These are phyloP conservation scores for Scenedesmus sp. DNA, from an alignment of 163 green algal species.

Conservation along the genomic window DNA sequence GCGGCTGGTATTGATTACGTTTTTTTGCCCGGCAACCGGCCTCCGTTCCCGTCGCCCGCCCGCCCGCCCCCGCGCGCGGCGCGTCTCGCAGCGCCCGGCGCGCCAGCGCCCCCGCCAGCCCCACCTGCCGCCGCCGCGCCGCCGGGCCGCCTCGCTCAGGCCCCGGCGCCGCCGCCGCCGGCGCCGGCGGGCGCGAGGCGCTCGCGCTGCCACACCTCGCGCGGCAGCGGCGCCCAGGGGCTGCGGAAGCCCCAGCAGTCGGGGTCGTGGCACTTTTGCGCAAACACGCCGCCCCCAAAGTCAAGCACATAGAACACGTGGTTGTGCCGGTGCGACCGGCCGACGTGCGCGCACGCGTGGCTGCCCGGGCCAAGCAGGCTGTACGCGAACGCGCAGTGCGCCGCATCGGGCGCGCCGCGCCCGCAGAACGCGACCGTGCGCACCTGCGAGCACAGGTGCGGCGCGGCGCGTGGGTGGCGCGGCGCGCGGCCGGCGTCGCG, in stretches of 20 bases:
- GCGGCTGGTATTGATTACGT: background rate
- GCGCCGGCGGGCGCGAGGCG: slow-evolving; percentile 1
- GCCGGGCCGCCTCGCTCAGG: background rate
- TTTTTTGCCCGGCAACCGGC: too few relatives aligned
- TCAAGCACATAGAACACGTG: slow-evolving; percentile 71
- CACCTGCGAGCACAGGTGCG: slow-evolving; percentile 50
- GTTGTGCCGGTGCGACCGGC: slow-evolving; percentile 70
- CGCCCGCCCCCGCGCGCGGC: too few relatives aligned
- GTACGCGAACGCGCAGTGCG: slow-evolving; percentile 63
- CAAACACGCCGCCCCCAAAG: slow-evolving; percentile 55
- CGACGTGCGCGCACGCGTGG: slow-evolving; percentile 66
- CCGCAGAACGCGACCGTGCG: slow-evolving; percentile 79
- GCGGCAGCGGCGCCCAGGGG: slow-evolving; percentile 28
- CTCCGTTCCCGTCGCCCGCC: too few relatives aligned
- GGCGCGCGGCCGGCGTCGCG: background rate
- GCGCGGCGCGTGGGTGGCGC: too few relatives aligned
- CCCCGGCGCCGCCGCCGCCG: background rate
- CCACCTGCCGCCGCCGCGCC: background rate
- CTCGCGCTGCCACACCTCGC: slow-evolving; percentile 26
- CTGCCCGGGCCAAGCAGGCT: slow-evolving; percentile 72
- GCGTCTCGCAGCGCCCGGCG: too few relatives aligned
- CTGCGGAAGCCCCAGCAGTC: slow-evolving; percentile 43
- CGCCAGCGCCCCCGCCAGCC: too few relatives aligned
- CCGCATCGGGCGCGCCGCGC: slow-evolving; percentile 41
- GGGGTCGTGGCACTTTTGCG: slow-evolving; percentile 73